A percentile compares a stretch with the other conserved stretches of the same genome.
These are phyloP conservation scores for Ganoderma leucocontextum DNA, from an alignment of 1,284 basidiomycete genomes.

Conservation along the genomic window DNA sequence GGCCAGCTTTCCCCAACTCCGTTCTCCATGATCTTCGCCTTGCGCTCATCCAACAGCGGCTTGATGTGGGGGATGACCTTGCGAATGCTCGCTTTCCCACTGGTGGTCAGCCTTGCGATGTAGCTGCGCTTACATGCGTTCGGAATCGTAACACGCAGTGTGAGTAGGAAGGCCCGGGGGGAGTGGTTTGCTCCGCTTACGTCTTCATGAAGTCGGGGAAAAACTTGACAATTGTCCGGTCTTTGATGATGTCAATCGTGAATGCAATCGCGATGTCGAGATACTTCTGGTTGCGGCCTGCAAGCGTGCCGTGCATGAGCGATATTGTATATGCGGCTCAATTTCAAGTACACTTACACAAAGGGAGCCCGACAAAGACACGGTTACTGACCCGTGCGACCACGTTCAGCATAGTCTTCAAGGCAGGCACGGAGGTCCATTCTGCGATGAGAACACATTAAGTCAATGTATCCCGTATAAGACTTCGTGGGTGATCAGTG, in stretches of 20 bases:
- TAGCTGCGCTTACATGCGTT: not conserved
- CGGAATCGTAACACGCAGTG: not conserved
- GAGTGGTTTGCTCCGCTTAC: no score
- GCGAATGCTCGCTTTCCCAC: slow-evolving; percentile 7
- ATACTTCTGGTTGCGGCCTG: slow-evolving; percentile 30
- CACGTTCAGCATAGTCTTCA: slow-evolving; percentile 45
- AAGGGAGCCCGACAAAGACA: slow-evolving; percentile 53
- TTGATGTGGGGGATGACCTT: slow-evolving; percentile 18
- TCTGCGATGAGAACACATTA: slow-evolving; percentile 3
- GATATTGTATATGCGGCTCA: not conserved
- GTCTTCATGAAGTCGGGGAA: slow-evolving; percentile 21
- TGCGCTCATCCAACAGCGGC: slow-evolving; percentile 35
- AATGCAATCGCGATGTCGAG: slow-evolving; percentile 25
- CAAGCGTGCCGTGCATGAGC: not conserved
- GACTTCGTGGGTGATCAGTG: not conserved
- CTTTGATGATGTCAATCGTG: slow-evolving; percentile 24
- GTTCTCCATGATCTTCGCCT: slow-evolving; percentile 17
- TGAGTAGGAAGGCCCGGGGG: no score
- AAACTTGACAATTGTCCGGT: slow-evolving; percentile 13
- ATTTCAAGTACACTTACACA: slow-evolving; percentile 39
- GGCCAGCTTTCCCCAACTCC: slow-evolving; percentile 24
- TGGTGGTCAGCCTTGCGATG: not conserved
- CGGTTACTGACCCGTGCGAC: slow-evolving; percentile 55
- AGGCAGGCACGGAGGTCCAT: slow-evolving; percentile 18
- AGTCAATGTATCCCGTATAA: no score